Base-by-base conservation (phyloP, 805 yeast genomes). In the Blastobotrys peoriensis region DNA sequence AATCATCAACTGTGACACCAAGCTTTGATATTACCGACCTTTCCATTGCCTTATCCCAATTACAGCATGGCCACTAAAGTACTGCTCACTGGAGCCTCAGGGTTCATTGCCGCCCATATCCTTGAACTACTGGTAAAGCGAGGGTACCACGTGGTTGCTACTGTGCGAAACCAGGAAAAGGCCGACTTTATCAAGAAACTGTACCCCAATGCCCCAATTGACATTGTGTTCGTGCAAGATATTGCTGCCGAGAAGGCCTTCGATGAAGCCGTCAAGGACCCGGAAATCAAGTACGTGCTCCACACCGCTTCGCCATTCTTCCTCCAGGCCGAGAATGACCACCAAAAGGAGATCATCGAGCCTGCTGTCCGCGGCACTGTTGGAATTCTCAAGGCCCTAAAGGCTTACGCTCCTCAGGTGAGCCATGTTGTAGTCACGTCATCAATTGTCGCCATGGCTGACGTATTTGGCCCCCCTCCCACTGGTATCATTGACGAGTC, bases 281-380 rank as follows among this genome's bases (percentile, higher is more conserved):
- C 59, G 18, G 66, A 62, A 22, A 55, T 67, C 43, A 61, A 55
- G 15, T 55, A 50, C 41, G 65, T 69, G 37, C 41, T 67, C 20
- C 73, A 68, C 54, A 65, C 70, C 17, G 73, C 73, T 21, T 64
- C 70, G 28, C 71, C 73, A 4, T 60, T 67, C 52, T 54, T 58
- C 28, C 56, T 53, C 45, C 78, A 78, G 22, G 71, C 78, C 27
- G 52, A 57, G 38, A 65, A 59, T 3, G 65, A 69, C 46, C 45
- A 58, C 15, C 68, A 66, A 43, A 64, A 65, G 45, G 70, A 68
- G 8, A 59, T 69, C 41, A 58, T 71, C 37, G 52, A 43, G 13
- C 77, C 78, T 1, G 76, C 78, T 3, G 58, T 73, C 33, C 53
- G 64, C 15, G 77, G 77, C 19, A 70, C 75, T 21, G 54, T 59